Base-by-base conservation (phyloP, 345 rosid species). In the Linum tenue region DNA sequence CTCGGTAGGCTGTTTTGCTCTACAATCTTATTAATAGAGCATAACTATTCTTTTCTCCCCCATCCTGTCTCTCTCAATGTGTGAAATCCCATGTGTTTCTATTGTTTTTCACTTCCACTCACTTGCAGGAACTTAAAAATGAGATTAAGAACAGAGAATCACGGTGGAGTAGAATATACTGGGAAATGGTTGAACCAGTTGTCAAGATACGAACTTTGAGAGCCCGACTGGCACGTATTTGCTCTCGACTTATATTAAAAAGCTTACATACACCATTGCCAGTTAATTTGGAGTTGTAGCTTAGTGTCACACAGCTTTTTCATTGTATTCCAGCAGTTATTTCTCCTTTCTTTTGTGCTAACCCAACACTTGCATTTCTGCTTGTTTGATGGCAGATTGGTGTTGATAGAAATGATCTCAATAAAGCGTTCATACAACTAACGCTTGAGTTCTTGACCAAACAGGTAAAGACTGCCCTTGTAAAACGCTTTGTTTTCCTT, bases 151-250 rank as follows among this genome's bases (percentile, higher is more conserved):
- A 76, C 72, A 81, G 99, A 79, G 91, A 90, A 75, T 82, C 89
- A n/a, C 60, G 59, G 72, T 88, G 97, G 99, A 75, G 69, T 69
- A 72, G 64, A 60, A 84, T 94, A 69, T 66, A 84, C 72, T 94
- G 99, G 97, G 97, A 88, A 79, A 59, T 94, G 90, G 60, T 88
- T 70, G 95, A 88, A 78, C 99, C 99, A n/a, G 77, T 79, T 64
- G 67, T 85, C 69, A 88, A 84, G 71, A 84, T 90, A 73, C 82
- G 87, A 74, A 94, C 99, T 37, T 71, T 94, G 78, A 87, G 92
- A 71, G 99, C 97, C 71, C 88, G 97, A 68, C 74, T 90, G 85
- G 97, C 72, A 77, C 80, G 97, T 81, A 62, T 60, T 66, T 43
- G 6, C 10, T 1, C 50, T 43, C 10, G 10, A 2, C 50, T 11